Base-by-base conservation (phyloP, 164 flowering plant genomes). In the Tetrastigma voinierianum region DNA sequence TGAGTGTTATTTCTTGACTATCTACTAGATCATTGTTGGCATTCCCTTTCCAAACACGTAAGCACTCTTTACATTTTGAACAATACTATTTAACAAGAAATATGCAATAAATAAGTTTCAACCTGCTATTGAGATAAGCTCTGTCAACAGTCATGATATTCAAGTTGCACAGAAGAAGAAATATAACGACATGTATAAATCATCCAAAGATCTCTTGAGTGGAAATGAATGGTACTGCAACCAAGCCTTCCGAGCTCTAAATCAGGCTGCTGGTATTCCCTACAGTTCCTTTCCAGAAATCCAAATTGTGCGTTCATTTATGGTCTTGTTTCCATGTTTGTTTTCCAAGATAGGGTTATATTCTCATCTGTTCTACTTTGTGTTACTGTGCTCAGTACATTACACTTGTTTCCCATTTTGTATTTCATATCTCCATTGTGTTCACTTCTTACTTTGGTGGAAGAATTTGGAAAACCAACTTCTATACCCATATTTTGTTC, bases 21-120 rank as follows among this genome's bases (percentile, higher is more conserved):
- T 62, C 44, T 59, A n/a, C 40, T 78, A 95, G 99, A 87, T 96
- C 54, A 68, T 93, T 67, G 86, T 96, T 64, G 99, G 99, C 66
- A 90, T 96, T 73, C 99, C 99, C 32, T 96, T 93, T 70, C 97
- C 96, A 59, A 93, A 93, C 78, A 72, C 81, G 98, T 92, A 83
- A 83, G 94, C 32, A n/a, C 40, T 74, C 73, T 55, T 55, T 44
- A 17, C 62, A 52, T 23, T n/a, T 23, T 18, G 11, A 1, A 25
- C 53, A 60, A 8, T 3, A 62, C 14, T 68, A 57, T 43, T 20
- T 10, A n/a, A 57, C 15, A 21, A 15, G 21, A 61, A 12, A 19
- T 61, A 43, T 32, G 25, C 20, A 19, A 24, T 43, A 6, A 32
- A 21, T 45, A 19, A 40, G 16, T 62, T 10, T 23, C 52, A 23